A percentile compares a stretch with the other conserved stretches of the same genome.
Evolutionary conservation across 805 yeast genomes (phyloP).

Genomic region (Zygosaccharomyces kombuchaensis): DNA sequence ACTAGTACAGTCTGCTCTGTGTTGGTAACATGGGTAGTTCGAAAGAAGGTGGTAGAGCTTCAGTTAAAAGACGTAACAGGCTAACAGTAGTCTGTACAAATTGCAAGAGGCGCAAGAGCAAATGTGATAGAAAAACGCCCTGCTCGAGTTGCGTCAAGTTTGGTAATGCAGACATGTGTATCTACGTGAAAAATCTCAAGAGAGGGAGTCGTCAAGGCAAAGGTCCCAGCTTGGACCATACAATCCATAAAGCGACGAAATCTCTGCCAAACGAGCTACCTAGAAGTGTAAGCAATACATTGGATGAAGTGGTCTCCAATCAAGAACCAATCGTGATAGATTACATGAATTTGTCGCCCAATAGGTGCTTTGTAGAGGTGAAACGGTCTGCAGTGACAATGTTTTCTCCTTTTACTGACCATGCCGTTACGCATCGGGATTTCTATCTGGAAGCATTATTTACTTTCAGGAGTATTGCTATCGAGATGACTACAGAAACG

Average conservation of each 20-base stretch:
- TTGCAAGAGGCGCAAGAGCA: constrained; percentile 32
- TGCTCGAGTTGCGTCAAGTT: constrained; percentile 25
- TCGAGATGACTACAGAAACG: constrained; percentile 19
- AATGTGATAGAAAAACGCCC: constrained; percentile 29
- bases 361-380: constrained; percentile 21
- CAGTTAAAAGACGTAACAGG: constrained; percentile 24
- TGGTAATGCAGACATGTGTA: constrained; percentile 23
- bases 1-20: no score
- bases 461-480: constrained; percentile 23
- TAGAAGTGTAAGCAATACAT: not conserved
- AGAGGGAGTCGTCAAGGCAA: not conserved
- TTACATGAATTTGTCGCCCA: constrained; percentile 25
- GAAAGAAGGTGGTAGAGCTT: not conserved
- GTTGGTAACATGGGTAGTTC: not conserved
- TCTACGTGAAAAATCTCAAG: constrained; percentile 4
- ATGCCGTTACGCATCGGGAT: constrained; percentile 28
- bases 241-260: not conserved
- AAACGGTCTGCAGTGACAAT: constrained; percentile 30
- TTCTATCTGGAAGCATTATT: constrained; percentile 23
- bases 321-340: not conserved
- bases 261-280: not conserved
- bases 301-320: not conserved
- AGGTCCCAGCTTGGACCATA: not conserved
- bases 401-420: constrained; percentile 23
- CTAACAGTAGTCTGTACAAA: constrained; percentile 32